Conservation (phyloP, 192 early-diverging fungal species). For the Coemansia sp. region DNA sequence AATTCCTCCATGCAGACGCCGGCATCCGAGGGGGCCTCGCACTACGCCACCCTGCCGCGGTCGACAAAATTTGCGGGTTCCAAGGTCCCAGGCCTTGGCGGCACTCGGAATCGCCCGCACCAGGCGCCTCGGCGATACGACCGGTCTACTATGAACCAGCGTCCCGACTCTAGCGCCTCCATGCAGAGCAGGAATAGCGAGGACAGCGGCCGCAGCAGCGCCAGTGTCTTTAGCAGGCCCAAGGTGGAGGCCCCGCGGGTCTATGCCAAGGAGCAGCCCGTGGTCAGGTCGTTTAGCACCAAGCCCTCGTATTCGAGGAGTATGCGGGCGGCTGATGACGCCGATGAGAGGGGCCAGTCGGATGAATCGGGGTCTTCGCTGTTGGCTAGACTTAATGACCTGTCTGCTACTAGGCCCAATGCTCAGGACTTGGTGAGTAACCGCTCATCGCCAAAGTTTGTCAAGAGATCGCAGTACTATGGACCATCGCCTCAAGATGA, state of each 20-base stretch:
- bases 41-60: slow-evolving; percentile 3
- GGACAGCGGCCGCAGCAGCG: background rate
- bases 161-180: slow-evolving; percentile 4
- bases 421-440: slow-evolving; percentile 46
- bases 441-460: slow-evolving; percentile 39
- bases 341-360: background rate
- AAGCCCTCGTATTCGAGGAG: background rate
- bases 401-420: slow-evolving; percentile 22
- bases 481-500: slow-evolving; percentile 19
- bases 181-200: slow-evolving; percentile 10
- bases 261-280: background rate
- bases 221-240: background rate
- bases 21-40: background rate
- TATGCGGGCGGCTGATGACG: background rate
- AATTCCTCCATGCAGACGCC: background rate
- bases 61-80: slow-evolving; percentile 3
- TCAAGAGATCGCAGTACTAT: slow-evolving; percentile 44
- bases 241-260: background rate
- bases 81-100: slow-evolving; percentile 17
- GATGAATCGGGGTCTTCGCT: slow-evolving; percentile 11
- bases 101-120: slow-evolving; percentile 29
- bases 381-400: slow-evolving; percentile 20
- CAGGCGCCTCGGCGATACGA: slow-evolving; percentile 26
- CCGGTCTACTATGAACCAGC: slow-evolving; percentile 3
- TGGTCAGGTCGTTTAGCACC: background rate